phyloP scores from a whole-genome alignment of 345 rosid species.

The Eutrema heterophyllum region DNA sequence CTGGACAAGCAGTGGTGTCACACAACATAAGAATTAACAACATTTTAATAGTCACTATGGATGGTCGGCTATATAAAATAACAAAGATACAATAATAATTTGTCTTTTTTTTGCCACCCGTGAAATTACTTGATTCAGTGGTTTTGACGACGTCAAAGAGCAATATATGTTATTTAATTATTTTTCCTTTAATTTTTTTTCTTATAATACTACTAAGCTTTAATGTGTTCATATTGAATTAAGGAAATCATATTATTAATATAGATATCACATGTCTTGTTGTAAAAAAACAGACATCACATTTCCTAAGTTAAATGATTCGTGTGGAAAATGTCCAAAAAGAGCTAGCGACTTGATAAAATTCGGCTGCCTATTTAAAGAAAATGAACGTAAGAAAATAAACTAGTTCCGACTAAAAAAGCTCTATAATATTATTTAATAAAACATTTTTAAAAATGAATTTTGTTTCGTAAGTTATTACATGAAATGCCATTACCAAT shows the following conservation, averaged over 20 bases:
- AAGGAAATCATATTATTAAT: neutral
- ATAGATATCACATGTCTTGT: neutral
- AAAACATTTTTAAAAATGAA: no score
- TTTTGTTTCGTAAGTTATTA: no score
- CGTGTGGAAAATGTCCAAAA: constrained; percentile 9
- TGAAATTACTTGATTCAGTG: constrained; percentile 25
- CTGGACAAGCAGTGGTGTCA: constrained; percentile 22
- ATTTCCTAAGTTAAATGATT: neutral
- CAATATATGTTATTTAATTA: constrained; percentile 2
- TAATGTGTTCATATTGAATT: neutral
- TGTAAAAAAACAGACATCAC: constrained; percentile 7
- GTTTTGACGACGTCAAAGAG: constrained; percentile 29
- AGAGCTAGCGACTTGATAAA: neutral
- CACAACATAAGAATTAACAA: constrained; percentile 15
- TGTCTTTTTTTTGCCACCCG: constrained; percentile 1
- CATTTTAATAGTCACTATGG: constrained; percentile 25
- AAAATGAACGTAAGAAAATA: neutral
- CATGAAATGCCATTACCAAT: no score
- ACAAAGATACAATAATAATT: neutral
- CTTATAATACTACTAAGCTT: neutral
- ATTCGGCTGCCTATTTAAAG: neutral
- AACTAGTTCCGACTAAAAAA: neutral
- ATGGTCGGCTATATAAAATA: constrained; percentile 29
- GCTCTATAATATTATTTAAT: no score
- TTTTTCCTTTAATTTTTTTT: neutral